Evolutionary conservation across 164 flowering plant species (phyloP).

Genomic region (Dillenia turbinata): DNA sequence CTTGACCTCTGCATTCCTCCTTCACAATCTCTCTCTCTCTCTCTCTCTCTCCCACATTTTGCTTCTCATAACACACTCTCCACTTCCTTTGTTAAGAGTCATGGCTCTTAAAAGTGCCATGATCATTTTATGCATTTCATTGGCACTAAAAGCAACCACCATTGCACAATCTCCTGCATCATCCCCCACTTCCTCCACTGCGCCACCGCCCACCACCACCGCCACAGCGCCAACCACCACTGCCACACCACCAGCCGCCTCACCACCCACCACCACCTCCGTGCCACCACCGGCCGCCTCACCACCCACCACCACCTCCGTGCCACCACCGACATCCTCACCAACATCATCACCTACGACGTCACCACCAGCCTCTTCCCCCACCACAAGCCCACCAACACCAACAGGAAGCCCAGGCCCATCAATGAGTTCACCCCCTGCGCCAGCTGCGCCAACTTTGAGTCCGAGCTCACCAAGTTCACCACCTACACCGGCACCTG

Average conservation of each 20-base stretch:
- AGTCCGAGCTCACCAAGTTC: too few species aligned
- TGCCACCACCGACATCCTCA: constrained; percentile 6
- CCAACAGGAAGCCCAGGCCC: too few species aligned
- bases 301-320: background rate
- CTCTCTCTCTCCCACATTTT: background rate
- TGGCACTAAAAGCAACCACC: constrained; percentile 21
- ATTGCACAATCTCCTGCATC: constrained; percentile 23
- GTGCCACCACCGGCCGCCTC: constrained; percentile 1
- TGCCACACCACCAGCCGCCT: constrained; percentile 4
- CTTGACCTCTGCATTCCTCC: too few species aligned
- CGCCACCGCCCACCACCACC: background rate
- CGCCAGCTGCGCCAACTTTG: too few species aligned
- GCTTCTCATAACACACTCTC: background rate
- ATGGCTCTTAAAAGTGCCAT: constrained; percentile 38
- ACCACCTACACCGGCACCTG: too few species aligned
- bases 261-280: background rate
- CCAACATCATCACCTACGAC: background rate
- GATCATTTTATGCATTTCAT: constrained; percentile 15
- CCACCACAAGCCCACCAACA: too few species aligned
- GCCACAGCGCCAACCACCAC: background rate
- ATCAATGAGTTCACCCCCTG: too few species aligned
- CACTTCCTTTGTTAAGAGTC: constrained; percentile 2
- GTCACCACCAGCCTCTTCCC: too few species aligned
- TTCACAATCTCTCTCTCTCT: constrained; percentile 5
- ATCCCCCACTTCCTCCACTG: constrained; percentile 2